A percentile compares a stretch with the other conserved stretches of the same genome.
Evolutionary conservation across 164 flowering plant genomes (phyloP).

Genomic region (Akebia trifoliata): DNA sequence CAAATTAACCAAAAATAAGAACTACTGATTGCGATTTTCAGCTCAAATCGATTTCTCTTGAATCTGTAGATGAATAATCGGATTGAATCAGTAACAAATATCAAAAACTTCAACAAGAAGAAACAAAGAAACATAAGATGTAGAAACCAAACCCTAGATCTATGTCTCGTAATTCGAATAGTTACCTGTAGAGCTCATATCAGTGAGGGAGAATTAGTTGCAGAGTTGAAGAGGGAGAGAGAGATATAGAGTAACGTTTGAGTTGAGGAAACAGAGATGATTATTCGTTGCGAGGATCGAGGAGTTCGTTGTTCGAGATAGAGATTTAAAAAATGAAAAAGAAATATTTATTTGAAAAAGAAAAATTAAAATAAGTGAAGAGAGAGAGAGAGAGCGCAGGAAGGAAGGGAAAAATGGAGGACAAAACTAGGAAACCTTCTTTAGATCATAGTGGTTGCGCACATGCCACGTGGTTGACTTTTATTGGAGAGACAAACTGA

Average conservation of each 20-base stretch:
- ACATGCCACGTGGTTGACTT: no score
- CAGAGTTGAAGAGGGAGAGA: background rate
- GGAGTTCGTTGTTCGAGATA: slow-evolving; percentile 7
- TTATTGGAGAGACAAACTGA: no score
- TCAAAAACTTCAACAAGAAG: background rate
- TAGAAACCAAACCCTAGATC: slow-evolving; percentile 4
- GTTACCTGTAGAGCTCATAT: background rate
- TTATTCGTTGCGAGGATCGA: slow-evolving; percentile 10
- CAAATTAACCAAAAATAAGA: background rate
- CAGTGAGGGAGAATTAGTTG: background rate
- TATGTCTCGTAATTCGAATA: background rate
- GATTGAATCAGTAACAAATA: background rate
- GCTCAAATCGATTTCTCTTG: background rate
- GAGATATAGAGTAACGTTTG: background rate
- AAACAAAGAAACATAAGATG: background rate
- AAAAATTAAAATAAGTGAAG: background rate
- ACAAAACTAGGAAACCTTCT: no score
- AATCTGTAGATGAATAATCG: background rate
- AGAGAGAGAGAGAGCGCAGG: slow-evolving; percentile 1
- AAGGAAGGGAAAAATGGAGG: background rate
- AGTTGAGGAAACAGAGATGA: slow-evolving; percentile 5
- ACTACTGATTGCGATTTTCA: background rate
- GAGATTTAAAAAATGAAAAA: background rate
- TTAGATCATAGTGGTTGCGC: no score
- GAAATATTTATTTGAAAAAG: background rate